phyloP scores from a whole-genome alignment of 2,329 filamentous ascomycete genomes.

The Apiospora aurea region DNA sequence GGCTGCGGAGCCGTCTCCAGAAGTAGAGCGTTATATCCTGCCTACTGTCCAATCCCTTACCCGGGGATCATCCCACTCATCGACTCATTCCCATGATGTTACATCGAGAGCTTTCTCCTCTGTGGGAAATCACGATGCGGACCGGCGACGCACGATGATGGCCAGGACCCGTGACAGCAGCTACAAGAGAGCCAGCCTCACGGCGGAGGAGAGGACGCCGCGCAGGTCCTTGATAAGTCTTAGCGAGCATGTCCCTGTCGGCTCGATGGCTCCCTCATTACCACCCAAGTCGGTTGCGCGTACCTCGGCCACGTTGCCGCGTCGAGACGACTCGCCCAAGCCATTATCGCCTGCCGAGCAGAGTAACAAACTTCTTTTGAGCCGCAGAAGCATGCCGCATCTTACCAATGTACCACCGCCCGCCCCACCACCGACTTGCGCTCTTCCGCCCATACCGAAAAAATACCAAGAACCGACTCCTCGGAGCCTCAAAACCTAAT shows the following conservation, averaged over 20 bases:
- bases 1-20: not conserved
- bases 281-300: slow-evolving; percentile 1
- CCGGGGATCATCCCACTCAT: not conserved
- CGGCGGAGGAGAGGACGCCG: slow-evolving; percentile 10
- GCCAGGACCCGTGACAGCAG: not conserved
- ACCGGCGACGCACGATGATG: slow-evolving; percentile 12
- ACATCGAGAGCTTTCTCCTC: slow-evolving; percentile 17
- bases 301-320: slow-evolving; percentile 13
- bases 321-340: slow-evolving; percentile 17
- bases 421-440: slow-evolving; percentile 29
- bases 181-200: slow-evolving; percentile 12
- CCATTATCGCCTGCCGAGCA: slow-evolving; percentile 12
- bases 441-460: slow-evolving; percentile 31
- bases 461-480: slow-evolving; percentile 24
- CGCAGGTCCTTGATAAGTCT: not conserved
- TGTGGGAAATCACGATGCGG: not conserved
- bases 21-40: slow-evolving; percentile 16
- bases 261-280: not conserved
- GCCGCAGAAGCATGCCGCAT: slow-evolving; percentile 30
- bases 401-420: slow-evolving; percentile 30
- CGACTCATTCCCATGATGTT: not conserved
- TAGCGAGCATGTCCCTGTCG: not conserved
- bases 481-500: slow-evolving; percentile 11
- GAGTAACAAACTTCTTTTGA: slow-evolving; percentile 23
- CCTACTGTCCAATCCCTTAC: not conserved